Evolutionary conservation across 805 yeast genomes (phyloP).

Genomic region (Schwanniomyces pseudopolymorphus): DNA sequence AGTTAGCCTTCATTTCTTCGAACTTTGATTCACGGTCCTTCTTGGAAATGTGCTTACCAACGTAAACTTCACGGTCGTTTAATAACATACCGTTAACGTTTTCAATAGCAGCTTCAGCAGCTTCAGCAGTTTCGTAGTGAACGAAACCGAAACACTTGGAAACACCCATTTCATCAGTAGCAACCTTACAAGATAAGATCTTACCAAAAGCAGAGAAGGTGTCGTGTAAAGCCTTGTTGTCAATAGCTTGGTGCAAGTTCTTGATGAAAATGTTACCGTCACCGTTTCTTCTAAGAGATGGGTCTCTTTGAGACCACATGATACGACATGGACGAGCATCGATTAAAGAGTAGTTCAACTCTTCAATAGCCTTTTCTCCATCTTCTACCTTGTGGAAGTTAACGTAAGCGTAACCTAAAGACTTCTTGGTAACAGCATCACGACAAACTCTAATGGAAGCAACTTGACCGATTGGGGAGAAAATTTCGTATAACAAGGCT

Average conservation of each 20-base stretch:
- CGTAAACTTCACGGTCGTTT: constrained; percentile 93
- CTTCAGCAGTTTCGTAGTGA: constrained; percentile 89
- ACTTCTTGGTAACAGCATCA: constrained; percentile 94
- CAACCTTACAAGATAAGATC: constrained; percentile 95
- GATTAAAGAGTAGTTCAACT: constrained; percentile 89
- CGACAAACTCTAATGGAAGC: constrained; percentile 98
- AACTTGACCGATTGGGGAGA: constrained; percentile 92
- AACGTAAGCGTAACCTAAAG: constrained; percentile 97
- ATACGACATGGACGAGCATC: constrained; percentile 97
- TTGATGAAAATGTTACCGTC: constrained; percentile 96
- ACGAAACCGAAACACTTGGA: constrained; percentile 97
- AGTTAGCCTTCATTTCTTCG: constrained; percentile 87
- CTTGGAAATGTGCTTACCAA: constrained; percentile 89
- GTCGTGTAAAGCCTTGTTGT: constrained; percentile 97
- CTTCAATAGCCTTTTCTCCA: constrained; percentile 92
- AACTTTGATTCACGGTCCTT: constrained; percentile 93
- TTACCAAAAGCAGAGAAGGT: constrained; percentile 96
- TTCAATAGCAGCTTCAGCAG: constrained; percentile 93
- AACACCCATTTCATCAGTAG: constrained; percentile 86
- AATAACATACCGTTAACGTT: constrained; percentile 97
- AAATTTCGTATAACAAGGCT: constrained; percentile 90
- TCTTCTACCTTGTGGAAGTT: constrained; percentile 88
- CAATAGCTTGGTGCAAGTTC: constrained; percentile 97
- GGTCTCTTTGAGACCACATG: constrained; percentile 99
- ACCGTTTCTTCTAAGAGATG: constrained; percentile 90